Evolutionary conservation across 1,284 basidiomycete genomes (phyloP), one percentile per base, ranked within the genome.

Genomic region (Naganishia cerealis): DNA sequence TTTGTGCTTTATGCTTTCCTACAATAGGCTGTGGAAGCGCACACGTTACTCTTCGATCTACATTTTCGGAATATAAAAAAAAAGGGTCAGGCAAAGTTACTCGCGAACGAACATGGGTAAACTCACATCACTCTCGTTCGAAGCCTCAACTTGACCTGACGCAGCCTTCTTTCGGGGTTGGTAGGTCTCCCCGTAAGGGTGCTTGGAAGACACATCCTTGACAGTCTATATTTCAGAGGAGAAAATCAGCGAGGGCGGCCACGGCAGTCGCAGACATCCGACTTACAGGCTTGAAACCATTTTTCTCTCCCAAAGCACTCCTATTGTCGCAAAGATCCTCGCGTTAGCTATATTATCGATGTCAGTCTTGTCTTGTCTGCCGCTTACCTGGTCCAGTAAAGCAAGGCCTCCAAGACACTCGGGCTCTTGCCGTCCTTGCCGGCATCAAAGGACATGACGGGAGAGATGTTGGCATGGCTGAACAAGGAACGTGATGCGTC

Each of bases 381-480:
- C 13, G 73, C 74, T 68, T 70, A 77, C 76, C 74, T 70, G 39
- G 75, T 71, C 81, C 81, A 82, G 75, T 75, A 81, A 63, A 79
- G 72, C 50, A 82, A 71, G 3, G 76, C 71, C 68, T 79, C 73
- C 59, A 78, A 70, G 40, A 80, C 73, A 61, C 74, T 76, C 18
- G 80, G 80, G 21, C 72, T 69, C 33, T 66, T 69, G 48, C 66
- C 66, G n/a, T 59, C 66, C 29, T 53, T 53, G 26, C 58, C 53
- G n/a, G 73, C 62, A 61, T 77, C 72, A 58, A 68, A 76, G 9
- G 67, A 43, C 65, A 75, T 59, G 63, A 81, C 71, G 52, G 77
- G 77, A 12, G 75, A 74, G 46, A 79, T 73, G 68, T 75, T 79
- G 42, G 77, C 78, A 67, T 80, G 76, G 15, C 56, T 65, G 55